Conservation (phyloP, 345 rosid genomes). For the Citrus inodora region DNA sequence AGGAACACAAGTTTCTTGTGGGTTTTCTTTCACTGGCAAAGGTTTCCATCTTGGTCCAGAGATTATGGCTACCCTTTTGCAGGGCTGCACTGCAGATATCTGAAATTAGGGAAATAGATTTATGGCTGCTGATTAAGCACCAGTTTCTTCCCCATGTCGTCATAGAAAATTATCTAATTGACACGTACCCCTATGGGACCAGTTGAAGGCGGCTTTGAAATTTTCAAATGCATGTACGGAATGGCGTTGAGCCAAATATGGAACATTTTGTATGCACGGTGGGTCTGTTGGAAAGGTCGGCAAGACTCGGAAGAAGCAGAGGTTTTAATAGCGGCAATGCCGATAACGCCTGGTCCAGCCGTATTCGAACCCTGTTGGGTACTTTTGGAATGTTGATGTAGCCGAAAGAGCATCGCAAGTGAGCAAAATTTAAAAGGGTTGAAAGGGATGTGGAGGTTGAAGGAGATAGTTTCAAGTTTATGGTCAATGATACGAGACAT, state of each 20-base stretch:
- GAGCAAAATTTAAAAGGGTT: conserved; percentile 16
- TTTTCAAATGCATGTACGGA: conserved; percentile 30
- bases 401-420: conserved; percentile 23
- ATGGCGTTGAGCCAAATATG: conserved; percentile 28
- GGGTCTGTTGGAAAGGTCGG: conserved; percentile 53
- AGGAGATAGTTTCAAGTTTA: conserved; percentile 20
- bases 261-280: conserved; percentile 52
- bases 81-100: conserved; percentile 14
- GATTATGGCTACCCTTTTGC: conserved; percentile 33
- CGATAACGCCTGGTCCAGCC: conserved; percentile 3
- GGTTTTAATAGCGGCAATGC: conserved; percentile 27
- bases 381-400: conserved; percentile 9
- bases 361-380: conserved; percentile 31
- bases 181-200: conserved; percentile 37
- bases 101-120: conserved; percentile 41
- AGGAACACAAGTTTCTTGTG: conserved; percentile 22
- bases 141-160: conserved; percentile 17
- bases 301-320: conserved; percentile 48
- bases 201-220: conserved; percentile 36
- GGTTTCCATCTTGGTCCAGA: conserved; percentile 20
- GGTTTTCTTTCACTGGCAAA: conserved; percentile 20
- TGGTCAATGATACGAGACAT: conserved; percentile 33
- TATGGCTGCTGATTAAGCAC: conserved; percentile 41
- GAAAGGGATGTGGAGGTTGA: conserved; percentile 20
- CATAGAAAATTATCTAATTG: conserved; percentile 27